Evolutionary conservation across 2,329 filamentous ascomycete species (phyloP), one percentile per base, ranked within the genome.

Genomic region (Hymenoscyphus repandus): DNA sequence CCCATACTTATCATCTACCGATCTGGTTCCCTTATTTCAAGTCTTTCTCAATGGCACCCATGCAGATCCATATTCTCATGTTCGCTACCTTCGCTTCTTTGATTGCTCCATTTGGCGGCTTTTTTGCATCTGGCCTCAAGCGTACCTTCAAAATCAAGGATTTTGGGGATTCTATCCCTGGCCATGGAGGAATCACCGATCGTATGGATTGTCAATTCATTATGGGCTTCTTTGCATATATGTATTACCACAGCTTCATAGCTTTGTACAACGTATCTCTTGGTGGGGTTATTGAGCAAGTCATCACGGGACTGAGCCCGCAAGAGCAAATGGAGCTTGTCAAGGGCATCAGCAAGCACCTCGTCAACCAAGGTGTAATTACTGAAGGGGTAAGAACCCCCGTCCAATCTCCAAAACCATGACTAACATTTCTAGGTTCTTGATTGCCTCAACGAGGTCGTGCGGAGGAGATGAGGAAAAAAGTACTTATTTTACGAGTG

Each of bases 151-250:
- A 99, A 75, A 95, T 99, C 78, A 99, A 99, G 78, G 93, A 99
- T 73, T 99, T 99, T 72, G 93, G 93, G 60, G 89, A 99, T 70
- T 95, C 90, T 1, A 99, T 99, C 61, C 93, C 93, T 1, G 93
- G 93, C 18, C 93, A 99, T 64, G 93, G 93, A 54, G 93, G 93
- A 61, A 97, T 99, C 74, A 99, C 93, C 13, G 93, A 99, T 68
- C 88, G 93, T 55, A 97, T 99, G 92, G 93, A 99, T 68, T 99
- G 93, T 69, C 93, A 99, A 68, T 99, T 99, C 73, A 97, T 97
- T 74, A 99, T 99, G 93, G 93, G 93, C 7, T 93, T 96, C 71
- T 97, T 99, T 64, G 83, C 92, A 13, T 97, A 90, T 74, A 91
- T 99, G 80, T 99, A 99, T 73, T 99, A 95, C 72, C 91, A 96